Evolutionary conservation across 768 basidiomycete genomes (phyloP).

Genomic region (Lentinula aciculospora): DNA sequence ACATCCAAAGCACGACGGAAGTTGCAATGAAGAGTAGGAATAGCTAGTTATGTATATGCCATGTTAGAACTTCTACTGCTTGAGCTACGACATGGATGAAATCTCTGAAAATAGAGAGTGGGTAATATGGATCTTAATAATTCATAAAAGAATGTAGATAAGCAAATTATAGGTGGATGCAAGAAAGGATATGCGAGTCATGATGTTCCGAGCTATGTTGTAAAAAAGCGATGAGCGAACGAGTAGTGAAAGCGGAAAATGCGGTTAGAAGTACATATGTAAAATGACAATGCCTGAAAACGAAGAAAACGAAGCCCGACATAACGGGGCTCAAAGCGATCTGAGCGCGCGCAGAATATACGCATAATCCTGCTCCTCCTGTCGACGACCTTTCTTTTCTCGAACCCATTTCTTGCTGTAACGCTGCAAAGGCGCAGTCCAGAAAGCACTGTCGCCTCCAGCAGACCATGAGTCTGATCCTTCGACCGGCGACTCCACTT

Average conservation of each 20-base stretch:
- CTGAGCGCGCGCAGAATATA: slow-evolving; percentile 29
- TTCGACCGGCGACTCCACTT: not conserved
- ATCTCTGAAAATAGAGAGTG: not conserved
- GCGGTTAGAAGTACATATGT: not conserved
- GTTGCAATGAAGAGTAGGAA: too few species aligned
- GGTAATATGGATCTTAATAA: not conserved
- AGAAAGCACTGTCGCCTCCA: not conserved
- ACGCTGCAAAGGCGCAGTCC: slow-evolving; percentile 8
- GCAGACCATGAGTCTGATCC: not conserved
- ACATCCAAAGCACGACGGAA: too few species aligned
- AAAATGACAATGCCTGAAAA: not conserved
- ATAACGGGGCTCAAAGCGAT: slow-evolving; percentile 15
- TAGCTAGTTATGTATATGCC: too few species aligned
- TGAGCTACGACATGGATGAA: not conserved
- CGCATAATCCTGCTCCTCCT: slow-evolving; percentile 28
- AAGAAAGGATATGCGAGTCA: not conserved
- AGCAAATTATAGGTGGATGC: not conserved
- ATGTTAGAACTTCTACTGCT: too few species aligned
- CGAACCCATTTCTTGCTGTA: slow-evolving; percentile 31
- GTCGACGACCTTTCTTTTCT: slow-evolving; percentile 31
- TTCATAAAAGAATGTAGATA: not conserved
- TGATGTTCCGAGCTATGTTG: not conserved
- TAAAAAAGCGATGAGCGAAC: not conserved
- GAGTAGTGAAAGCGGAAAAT: not conserved
- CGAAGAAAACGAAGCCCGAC: not conserved